Base-by-base conservation (phyloP, 306 rosid species). In the Oxytropis ochrocephala region DNA sequence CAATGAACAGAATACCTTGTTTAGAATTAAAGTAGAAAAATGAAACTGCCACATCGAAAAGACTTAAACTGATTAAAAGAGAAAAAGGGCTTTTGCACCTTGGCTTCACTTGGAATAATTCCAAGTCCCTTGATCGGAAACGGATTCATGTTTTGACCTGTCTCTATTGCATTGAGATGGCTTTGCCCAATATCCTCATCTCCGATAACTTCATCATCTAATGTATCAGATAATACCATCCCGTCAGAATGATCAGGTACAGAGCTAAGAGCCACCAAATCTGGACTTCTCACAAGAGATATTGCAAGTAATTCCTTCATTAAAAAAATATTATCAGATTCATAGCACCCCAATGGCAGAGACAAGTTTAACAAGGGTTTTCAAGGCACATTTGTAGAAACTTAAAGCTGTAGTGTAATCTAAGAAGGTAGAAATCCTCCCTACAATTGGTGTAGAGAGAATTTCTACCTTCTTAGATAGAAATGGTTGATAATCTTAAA, bases 21-120 rank as follows among this genome's bases (percentile, higher is more conserved):
- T 36, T 44, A 80, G 68, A 64, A 46, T 49, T 42, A 41, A 42
- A 56, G 47, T 30, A 32, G 62, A 35, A 56, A 64, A 53, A 2
- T 10, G 41, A 29, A 53, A 73, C 41, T 12, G 63, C 46, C 10
- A 53, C 12, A 33, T 41, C 68, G 19, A 74, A 21, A 5, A 66
- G 13, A 63, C 50, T 74, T 52, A 59, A 64, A 70, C 58, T 47
- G 13, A 59, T 41, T 27, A 66, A 19, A 49, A 56, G 67, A 52
- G 42, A 21, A 39, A 60, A 67, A 49, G 47, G 49, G 41, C 21
- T 67, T 75, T 5, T 61, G 80, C 69, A 84, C 91, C 89, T 85
- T 78, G 58, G 36, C 29, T 18, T 66, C 67, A 50, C 76, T 69
- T 43, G 53, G 57, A 68, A 82, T 66, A 67, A 67, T 13, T 54